These are phyloP conservation scores for Apiospora saccharicola DNA, from an alignment of 2,329 filamentous ascomycete species.

Conservation along the genomic window DNA sequence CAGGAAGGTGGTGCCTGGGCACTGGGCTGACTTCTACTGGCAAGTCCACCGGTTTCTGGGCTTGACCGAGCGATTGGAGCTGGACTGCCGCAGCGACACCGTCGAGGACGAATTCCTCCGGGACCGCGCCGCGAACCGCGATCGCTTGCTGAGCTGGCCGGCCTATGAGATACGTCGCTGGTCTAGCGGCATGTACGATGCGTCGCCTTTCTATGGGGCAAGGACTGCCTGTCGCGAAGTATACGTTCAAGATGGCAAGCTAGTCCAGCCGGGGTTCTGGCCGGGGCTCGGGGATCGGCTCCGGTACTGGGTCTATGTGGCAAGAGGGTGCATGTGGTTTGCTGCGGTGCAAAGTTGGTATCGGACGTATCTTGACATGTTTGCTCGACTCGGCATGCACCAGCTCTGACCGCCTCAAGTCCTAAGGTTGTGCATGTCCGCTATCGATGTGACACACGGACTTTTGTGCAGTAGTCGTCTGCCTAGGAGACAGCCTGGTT, in stretches of 20 bases:
- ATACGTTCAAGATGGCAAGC: neutral
- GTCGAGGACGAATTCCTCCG: neutral
- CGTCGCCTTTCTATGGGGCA: neutral
- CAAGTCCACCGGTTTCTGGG: neutral
- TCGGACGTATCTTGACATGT: too few relatives aligned
- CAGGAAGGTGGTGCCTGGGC: neutral
- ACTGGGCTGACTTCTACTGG: neutral
- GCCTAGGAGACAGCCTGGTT: neutral
- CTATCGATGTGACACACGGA: neutral
- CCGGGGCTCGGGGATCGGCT: neutral
- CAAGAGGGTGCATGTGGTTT: neutral
- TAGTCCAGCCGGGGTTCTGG: neutral
- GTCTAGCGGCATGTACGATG: neutral
- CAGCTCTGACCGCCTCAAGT: constrained; percentile 1
- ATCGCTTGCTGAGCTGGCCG: neutral
- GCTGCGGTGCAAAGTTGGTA: neutral
- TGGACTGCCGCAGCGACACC: neutral
- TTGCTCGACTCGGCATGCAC: neutral
- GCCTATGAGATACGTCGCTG: neutral
- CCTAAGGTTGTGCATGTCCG: neutral
- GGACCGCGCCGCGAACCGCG: neutral
- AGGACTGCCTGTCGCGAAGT: neutral
- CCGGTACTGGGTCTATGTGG: neutral
- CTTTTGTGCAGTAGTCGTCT: neutral
- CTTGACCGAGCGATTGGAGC: neutral